Base-by-base conservation (phyloP, 306 rosid species). In the Bauhinia variegata region DNA sequence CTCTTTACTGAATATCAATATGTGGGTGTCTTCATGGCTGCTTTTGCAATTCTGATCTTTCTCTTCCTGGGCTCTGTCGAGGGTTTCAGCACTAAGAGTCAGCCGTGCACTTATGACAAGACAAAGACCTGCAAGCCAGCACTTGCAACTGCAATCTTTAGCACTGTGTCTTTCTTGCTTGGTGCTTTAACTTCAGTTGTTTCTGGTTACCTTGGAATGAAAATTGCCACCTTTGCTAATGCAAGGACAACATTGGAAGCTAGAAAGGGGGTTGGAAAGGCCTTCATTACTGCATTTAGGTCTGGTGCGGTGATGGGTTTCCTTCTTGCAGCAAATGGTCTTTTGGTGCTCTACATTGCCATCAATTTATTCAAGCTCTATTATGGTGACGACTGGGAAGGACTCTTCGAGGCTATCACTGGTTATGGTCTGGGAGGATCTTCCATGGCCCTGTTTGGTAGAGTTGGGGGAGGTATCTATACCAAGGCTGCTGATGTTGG, bases 401-500 rank as follows among this genome's bases (percentile, higher is more conserved):
- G 95, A 32, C 91, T 88, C 59, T 88, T 85, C 62, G 95, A 88
- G 86, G 84, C 95, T 16, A 88, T 88, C 53, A 88, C 95, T 69
- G 95, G 95, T 37, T 88, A 88, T 79, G 95, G 95, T 70, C 82
- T 88, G 49, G 95, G 95, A 63, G 95, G 95, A 54, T 88, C 95
- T 65, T 84, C 91, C 54, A 88, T 88, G 95, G 91, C 95, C 62
- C 73, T 88, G 43, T 88, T 88, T 19, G 95, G 95, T 4, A 81
- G 95, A 83, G 95, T 85, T 4, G 95, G 89, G 57, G 95, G 95
- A 14, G 95, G 95, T 49, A 85, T 85, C 71, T 88, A 88, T 55
- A 88, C 95, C 52, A 88, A 88, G 80, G 95, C 95, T 49, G 95
- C 91, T 33, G 95, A 88, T 85, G 95, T 88, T 67, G 95, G 95